Evolutionary conservation across 2,329 filamentous ascomycete genomes (phyloP).

Genomic region (Xylaria multiplex): DNA sequence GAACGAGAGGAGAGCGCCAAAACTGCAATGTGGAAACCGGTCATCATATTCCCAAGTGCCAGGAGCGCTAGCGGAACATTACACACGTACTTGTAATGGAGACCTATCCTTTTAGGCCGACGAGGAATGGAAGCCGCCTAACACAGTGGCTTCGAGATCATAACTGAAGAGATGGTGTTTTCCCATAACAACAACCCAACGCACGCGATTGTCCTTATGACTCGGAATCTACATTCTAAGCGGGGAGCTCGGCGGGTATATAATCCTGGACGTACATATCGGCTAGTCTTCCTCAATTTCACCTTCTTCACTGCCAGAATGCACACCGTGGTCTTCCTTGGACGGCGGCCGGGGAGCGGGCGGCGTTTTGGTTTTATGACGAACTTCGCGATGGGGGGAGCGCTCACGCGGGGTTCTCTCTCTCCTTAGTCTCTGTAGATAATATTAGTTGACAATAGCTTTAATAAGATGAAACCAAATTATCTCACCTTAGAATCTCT

Average conservation of each 20-base stretch:
- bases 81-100: slow-evolving; percentile 44
- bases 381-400: slow-evolving; percentile 66
- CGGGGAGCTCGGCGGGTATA: slow-evolving; percentile 17
- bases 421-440: slow-evolving; percentile 64
- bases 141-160: slow-evolving; percentile 13
- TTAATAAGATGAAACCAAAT: slow-evolving; percentile 37
- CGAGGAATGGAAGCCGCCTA: slow-evolving; percentile 10
- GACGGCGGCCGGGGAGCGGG: slow-evolving; percentile 51
- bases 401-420: slow-evolving; percentile 69
- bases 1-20: slow-evolving; percentile 22
- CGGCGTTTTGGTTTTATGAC: slow-evolving; percentile 67
- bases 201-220: slow-evolving; percentile 2
- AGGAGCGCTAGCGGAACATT: slow-evolving; percentile 43
- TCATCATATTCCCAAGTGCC: slow-evolving; percentile 42
- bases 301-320: slow-evolving; percentile 94
- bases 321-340: slow-evolving; percentile 70
- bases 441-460: slow-evolving; percentile 43
- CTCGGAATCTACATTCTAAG: slow-evolving; percentile 24
- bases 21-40: slow-evolving; percentile 42
- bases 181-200: not conserved
- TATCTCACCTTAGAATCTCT: slow-evolving; percentile 71
- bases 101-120: slow-evolving; percentile 5
- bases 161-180: slow-evolving; percentile 4
- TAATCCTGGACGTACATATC: slow-evolving; percentile 26
- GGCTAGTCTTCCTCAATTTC: slow-evolving; percentile 88